phyloP scores from a whole-genome alignment of 208 protist species.

The Crithidia thermophila region DNA sequence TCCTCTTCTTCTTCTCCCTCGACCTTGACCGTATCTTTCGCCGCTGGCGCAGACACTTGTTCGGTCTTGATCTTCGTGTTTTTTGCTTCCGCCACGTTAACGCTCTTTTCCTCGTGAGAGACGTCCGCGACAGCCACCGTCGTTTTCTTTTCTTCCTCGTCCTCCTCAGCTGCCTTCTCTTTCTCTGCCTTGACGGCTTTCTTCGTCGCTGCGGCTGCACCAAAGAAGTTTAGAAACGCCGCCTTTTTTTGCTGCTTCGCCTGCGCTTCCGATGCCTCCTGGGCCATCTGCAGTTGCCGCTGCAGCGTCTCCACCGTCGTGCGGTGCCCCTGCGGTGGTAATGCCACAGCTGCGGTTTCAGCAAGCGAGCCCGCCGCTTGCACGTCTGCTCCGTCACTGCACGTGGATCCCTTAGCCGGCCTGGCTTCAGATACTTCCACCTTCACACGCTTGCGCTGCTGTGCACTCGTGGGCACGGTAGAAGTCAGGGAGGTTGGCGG shows the following conservation, averaged over 20 bases:
- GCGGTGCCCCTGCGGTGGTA: background rate
- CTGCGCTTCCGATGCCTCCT: background rate
- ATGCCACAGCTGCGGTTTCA: background rate
- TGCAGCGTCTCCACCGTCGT: slow-evolving; percentile 11
- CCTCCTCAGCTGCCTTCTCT: background rate
- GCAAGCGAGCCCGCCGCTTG: background rate
- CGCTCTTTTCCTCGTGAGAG: no score
- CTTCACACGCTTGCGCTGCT: slow-evolving; percentile 18
- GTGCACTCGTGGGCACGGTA: background rate
- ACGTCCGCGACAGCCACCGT: background rate
- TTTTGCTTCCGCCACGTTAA: background rate
- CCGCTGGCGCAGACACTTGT: no score
- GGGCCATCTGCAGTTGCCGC: background rate
- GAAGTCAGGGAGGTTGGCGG: background rate
- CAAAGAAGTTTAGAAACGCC: slow-evolving; percentile 40
- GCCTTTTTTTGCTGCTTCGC: slow-evolving; percentile 15
- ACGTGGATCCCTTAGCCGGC: no score
- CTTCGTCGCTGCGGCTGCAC: slow-evolving; percentile 22
- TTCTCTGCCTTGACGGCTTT: slow-evolving; percentile 1
- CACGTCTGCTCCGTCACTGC: background rate
- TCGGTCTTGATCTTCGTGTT: slow-evolving; percentile 1
- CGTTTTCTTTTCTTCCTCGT: background rate
- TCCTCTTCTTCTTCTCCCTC: background rate
- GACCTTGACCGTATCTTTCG: no score
- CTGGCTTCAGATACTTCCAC: background rate